phyloP scores from a whole-genome alignment of 441 rosid species.

The Jatropha multifida region DNA sequence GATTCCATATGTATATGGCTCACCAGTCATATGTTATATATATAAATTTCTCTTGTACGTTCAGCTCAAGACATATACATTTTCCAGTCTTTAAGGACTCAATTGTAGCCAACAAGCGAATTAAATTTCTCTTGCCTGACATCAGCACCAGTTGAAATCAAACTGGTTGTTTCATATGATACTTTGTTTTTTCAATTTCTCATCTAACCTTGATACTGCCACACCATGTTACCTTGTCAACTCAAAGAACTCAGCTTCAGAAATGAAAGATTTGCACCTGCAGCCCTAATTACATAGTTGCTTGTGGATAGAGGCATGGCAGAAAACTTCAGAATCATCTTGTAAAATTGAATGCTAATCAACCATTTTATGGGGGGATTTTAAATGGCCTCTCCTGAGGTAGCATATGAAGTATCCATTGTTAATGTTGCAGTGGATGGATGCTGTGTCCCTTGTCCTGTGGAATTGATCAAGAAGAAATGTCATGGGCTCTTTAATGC shows the following conservation, averaged over 20 bases:
- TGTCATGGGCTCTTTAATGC: constrained; percentile 32
- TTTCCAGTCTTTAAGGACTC: background rate
- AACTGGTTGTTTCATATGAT: background rate
- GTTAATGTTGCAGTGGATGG: constrained; percentile 43
- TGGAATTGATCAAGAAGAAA: constrained; percentile 46
- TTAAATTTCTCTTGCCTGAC: background rate
- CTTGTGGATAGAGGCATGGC: background rate
- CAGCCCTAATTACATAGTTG: background rate
- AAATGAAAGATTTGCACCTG: background rate
- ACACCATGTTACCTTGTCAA: background rate
- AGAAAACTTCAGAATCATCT: background rate
- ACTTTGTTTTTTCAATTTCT: background rate
- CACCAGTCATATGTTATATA: background rate
- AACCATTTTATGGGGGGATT: background rate
- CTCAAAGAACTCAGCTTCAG: constrained; percentile 6
- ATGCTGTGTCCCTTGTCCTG: constrained; percentile 49
- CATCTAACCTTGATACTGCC: background rate
- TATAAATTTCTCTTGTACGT: background rate
- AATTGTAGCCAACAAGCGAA: background rate
- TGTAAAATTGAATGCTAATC: background rate
- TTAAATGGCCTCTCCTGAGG: background rate
- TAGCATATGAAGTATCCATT: constrained; percentile 2
- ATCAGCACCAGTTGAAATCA: background rate
- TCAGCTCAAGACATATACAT: background rate
- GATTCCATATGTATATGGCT: background rate